Percentiles rank a stretch among this genome's conserved stretches.
Conservation (phyloP, 768 basidiomycete genomes). For the Calocybe indica region DNA sequence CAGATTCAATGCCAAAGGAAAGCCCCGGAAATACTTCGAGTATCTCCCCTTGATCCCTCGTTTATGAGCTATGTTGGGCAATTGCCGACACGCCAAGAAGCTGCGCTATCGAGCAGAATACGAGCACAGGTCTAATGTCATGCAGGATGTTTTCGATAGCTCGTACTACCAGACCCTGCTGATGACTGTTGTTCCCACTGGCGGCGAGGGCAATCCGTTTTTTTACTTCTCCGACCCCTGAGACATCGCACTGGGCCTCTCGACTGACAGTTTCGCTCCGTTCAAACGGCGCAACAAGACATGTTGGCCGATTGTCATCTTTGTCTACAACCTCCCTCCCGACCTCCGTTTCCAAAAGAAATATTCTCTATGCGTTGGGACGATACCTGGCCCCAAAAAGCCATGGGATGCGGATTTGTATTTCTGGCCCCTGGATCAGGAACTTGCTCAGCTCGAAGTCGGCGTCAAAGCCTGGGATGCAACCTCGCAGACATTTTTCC, state of each 20-base stretch:
- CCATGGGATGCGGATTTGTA: constrained; percentile 33
- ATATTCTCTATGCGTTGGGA: constrained; percentile 26
- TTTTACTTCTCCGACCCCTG: neutral
- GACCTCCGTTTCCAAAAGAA: constrained; percentile 23
- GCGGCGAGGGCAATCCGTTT: neutral
- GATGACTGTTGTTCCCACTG: neutral
- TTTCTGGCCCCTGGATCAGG: constrained; percentile 27
- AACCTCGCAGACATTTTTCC: constrained; percentile 6
- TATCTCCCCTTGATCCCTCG: neutral
- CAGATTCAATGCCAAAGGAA: too few relatives aligned
- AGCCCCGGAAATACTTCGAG: neutral
- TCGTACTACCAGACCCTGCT: neutral
- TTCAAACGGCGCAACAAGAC: constrained; percentile 22
- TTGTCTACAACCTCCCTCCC: constrained; percentile 24
- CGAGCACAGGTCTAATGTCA: neutral
- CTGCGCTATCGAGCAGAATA: neutral
- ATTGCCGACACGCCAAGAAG: neutral
- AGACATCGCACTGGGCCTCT: neutral
- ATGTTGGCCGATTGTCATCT: constrained; percentile 31
- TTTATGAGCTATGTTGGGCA: neutral
- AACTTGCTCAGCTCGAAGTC: constrained; percentile 19
- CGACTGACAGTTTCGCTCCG: constrained; percentile 8
- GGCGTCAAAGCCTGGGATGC: constrained; percentile 29
- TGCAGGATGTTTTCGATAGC: neutral
- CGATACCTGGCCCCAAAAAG: constrained; percentile 35